A percentile compares a stretch with the other conserved stretches of the same genome.
Evolutionary conservation across 1,284 basidiomycete genomes (phyloP).

Genomic region (Pyrrhoderma lamaoense): DNA sequence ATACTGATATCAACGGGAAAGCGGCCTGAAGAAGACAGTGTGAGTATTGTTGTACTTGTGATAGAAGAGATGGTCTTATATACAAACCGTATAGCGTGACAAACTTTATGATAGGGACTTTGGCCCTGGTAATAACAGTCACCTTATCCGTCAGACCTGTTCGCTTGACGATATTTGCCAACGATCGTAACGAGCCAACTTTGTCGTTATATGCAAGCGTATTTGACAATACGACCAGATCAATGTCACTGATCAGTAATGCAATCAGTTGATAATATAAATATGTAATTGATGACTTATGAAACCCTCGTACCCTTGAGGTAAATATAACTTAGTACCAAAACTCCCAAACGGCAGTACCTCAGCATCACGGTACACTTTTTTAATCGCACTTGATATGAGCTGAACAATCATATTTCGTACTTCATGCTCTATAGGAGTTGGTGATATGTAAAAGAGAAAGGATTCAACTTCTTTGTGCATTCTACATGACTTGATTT

Average conservation of each 20-base stretch:
- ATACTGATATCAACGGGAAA: constrained; percentile 88
- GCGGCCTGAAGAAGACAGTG: constrained; percentile 38
- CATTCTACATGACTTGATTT: no score
- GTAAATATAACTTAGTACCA: constrained; percentile 91
- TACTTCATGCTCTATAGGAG: constrained; percentile 77
- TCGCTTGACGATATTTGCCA: constrained; percentile 60
- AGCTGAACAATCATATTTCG: constrained; percentile 71
- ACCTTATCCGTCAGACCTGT: constrained; percentile 61
- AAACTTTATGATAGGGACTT: constrained; percentile 94
- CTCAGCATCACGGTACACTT: constrained; percentile 71
- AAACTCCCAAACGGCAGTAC: constrained; percentile 91
- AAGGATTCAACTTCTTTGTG: constrained; percentile 84
- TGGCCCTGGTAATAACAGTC: constrained; percentile 82
- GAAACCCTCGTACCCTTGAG: constrained; percentile 82
- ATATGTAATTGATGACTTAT: no score
- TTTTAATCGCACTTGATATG: constrained; percentile 61
- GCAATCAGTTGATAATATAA: background rate
- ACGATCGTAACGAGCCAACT: constrained; percentile 48
- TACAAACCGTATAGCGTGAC: constrained; percentile 52
- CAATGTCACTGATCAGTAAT: constrained; percentile 54
- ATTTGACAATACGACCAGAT: constrained; percentile 63
- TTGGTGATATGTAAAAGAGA: constrained; percentile 83
- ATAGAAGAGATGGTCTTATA: background rate
- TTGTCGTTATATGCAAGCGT: constrained; percentile 59
- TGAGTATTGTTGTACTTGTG: background rate